Evolutionary conservation across 257 asterid species (phyloP).

Genomic region (Scutellaria minor): DNA sequence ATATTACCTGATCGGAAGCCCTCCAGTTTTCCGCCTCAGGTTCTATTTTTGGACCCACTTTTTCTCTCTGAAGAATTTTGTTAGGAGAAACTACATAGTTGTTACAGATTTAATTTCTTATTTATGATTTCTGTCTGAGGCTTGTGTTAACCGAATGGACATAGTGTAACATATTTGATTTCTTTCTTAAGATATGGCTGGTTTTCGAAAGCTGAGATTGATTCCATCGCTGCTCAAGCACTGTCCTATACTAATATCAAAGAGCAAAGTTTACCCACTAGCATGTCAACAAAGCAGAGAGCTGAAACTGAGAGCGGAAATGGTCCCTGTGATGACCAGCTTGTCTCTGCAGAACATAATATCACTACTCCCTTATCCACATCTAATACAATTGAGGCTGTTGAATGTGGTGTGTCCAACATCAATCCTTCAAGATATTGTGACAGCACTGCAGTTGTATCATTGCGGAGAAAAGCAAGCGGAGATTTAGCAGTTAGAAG

Average conservation of each 20-base stretch:
- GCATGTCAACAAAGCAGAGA: slow-evolving; percentile 41
- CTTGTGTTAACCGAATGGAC: slow-evolving; percentile 30
- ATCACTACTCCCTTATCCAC: slow-evolving; percentile 42
- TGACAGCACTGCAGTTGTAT: slow-evolving; percentile 38
- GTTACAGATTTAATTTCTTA: slow-evolving; percentile 30
- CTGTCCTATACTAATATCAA: slow-evolving; percentile 42
- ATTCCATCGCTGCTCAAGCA: slow-evolving; percentile 50
- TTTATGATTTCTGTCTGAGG: slow-evolving; percentile 42
- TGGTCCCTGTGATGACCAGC: slow-evolving; percentile 36
- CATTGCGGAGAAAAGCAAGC: slow-evolving; percentile 41
- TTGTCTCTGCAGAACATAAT: slow-evolving; percentile 40
- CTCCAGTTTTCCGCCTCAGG: slow-evolving; percentile 94
- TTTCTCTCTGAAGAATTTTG: slow-evolving; percentile 15
- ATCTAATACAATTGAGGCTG: slow-evolving; percentile 36
- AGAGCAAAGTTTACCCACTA: slow-evolving; percentile 41
- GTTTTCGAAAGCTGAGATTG: slow-evolving; percentile 71
- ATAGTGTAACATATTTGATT: slow-evolving; percentile 32
- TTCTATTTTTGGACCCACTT: slow-evolving; percentile 26
- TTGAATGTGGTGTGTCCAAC: slow-evolving; percentile 39
- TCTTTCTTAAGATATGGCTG: slow-evolving; percentile 79
- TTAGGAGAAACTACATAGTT: slow-evolving; percentile 23
- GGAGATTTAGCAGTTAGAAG: slow-evolving; percentile 41
- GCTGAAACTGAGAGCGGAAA: slow-evolving; percentile 41
- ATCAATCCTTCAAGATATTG: slow-evolving; percentile 39
- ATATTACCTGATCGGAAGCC: slow-evolving; percentile 71